Conservation (phyloP, 164 flowering plant genomes). For the Liquidambar formosana region DNA sequence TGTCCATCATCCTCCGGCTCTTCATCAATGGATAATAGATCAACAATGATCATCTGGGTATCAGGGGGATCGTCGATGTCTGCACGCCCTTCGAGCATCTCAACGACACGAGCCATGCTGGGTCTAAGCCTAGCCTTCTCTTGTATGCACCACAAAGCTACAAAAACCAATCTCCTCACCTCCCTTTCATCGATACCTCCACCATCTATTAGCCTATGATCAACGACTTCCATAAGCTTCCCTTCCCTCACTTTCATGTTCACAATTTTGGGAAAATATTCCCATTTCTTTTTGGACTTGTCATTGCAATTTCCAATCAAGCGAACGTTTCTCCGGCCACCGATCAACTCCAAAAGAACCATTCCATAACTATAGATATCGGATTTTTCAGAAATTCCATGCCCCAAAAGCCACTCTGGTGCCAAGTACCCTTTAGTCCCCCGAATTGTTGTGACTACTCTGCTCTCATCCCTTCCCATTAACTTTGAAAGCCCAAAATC, state of each 20-base stretch:
- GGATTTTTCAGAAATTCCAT: constrained; percentile 72
- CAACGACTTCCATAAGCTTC: constrained; percentile 74
- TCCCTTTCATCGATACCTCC: constrained; percentile 54
- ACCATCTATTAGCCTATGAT: constrained; percentile 39
- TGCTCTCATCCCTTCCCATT: constrained; percentile 76
- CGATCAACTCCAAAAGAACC: constrained; percentile 81
- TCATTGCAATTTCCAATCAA: constrained; percentile 22
- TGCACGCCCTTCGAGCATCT: constrained; percentile 74
- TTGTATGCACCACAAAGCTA: constrained; percentile 89
- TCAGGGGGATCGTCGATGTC: constrained; percentile 67
- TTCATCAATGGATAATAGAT: constrained; percentile 47
- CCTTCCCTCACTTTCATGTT: constrained; percentile 61
- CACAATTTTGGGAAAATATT: constrained; percentile 72
- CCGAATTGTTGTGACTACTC: constrained; percentile 57
- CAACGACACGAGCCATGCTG: constrained; percentile 67
- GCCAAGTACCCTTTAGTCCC: constrained; percentile 92
- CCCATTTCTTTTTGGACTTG: constrained; percentile 46
- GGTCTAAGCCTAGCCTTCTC: constrained; percentile 72
- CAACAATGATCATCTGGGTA: constrained; percentile 64
- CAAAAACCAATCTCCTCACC: constrained; percentile 48
- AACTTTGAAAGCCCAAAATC: constrained; percentile 92
- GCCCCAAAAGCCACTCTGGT: constrained; percentile 86
- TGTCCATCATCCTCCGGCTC: constrained; percentile 13
- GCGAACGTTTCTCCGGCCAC: constrained; percentile 68
- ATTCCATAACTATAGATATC: constrained; percentile 91